phyloP scores from a whole-genome alignment of 495 filamentous ascomycete genomes.

The Aspergillus sparsus region DNA sequence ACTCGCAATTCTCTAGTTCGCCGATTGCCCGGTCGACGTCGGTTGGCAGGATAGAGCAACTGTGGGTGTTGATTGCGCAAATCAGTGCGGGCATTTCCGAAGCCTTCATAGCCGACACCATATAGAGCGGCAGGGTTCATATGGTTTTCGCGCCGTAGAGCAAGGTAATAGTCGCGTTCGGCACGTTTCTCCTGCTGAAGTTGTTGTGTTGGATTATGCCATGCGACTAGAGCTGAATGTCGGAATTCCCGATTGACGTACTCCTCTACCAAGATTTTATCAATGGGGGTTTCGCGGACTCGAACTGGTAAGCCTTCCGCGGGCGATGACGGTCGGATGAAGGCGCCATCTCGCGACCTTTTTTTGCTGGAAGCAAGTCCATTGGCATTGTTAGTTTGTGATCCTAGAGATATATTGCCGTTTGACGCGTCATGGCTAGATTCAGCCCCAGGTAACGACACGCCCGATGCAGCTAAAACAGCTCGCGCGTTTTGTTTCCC shows the following conservation, averaged over 20 bases:
- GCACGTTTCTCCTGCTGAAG: slow-evolving; percentile 52
- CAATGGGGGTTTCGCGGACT: slow-evolving; percentile 41
- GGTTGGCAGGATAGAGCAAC: slow-evolving; percentile 73
- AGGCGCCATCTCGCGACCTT: slow-evolving; percentile 61
- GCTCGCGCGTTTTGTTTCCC: slow-evolving; percentile 62
- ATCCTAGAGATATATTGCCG: slow-evolving; percentile 27
- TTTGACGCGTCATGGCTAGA: slow-evolving; percentile 32
- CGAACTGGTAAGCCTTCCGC: slow-evolving; percentile 34
- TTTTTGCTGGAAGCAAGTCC: slow-evolving; percentile 53
- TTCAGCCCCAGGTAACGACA: slow-evolving; percentile 31
- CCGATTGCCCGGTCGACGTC: slow-evolving; percentile 71
- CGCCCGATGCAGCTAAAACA: slow-evolving; percentile 53
- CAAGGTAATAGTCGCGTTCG: slow-evolving; percentile 55
- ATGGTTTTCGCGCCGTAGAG: slow-evolving; percentile 50
- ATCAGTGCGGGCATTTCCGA: slow-evolving; percentile 83
- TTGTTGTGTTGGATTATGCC: slow-evolving; percentile 48
- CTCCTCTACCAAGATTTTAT: slow-evolving; percentile 68
- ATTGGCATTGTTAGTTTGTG: slow-evolving; percentile 42
- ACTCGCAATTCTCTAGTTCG: slow-evolving; percentile 69
- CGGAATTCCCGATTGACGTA: slow-evolving; percentile 76
- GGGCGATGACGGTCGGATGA: slow-evolving; percentile 34
- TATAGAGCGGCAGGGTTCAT: slow-evolving; percentile 62
- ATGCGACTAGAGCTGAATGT: slow-evolving; percentile 56
- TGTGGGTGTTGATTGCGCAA: slow-evolving; percentile 50
- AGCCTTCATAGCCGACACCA: slow-evolving; percentile 85